Base-by-base conservation (phyloP, 148 eudicot species). In the Talinum fruticosum region DNA sequence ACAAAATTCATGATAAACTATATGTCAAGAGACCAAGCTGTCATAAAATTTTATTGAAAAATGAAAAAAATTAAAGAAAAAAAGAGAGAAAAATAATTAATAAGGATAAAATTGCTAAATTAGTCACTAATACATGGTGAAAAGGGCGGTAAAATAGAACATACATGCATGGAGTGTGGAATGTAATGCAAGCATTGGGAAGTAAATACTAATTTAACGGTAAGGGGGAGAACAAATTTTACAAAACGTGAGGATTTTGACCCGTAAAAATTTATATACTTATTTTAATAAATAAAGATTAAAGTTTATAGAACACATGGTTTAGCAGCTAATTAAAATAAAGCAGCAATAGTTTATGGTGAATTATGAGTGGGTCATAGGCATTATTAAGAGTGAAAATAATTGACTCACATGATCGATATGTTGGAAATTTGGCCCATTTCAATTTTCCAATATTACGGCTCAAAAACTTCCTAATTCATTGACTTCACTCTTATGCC, bases 391-490 rank as follows among this genome's bases (percentile, higher is more conserved):
- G 71, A 45, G 65, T 64, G 62, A 64, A 41, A 61, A 72, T 29
- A 74, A 79, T 71, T 79, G 34, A 45, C 72, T 65, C 76, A 65
- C 81, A 76, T 72, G 69, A 78, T 65, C 5, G 34, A 28, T 51
- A 19, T 72, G 62, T 32, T 78, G 37, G 29, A 65, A 65, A 21
- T 5, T 29, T 38, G 13, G 26, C 10, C 38, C 65, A 6, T 26
- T 15, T 45, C 57, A 51, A 51, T 44, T 29, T 72, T 79, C 76
- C 32, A 79, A 49, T 24, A 41, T 72, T 33, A 24, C 62, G 72
- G 71, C 76, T 41, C 64, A 14, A 19, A 68, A 64, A 44, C 23
- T 32, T n/a, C 26, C 51, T 8, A 71, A 16, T 19, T 66, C 41
- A 8, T 21, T 12, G 13, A 19, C 49, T 66, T 28, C 16, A 29